phyloP scores from a whole-genome alignment of 2,329 filamentous ascomycete genomes.

The Chrysosphaeria jannelii region DNA sequence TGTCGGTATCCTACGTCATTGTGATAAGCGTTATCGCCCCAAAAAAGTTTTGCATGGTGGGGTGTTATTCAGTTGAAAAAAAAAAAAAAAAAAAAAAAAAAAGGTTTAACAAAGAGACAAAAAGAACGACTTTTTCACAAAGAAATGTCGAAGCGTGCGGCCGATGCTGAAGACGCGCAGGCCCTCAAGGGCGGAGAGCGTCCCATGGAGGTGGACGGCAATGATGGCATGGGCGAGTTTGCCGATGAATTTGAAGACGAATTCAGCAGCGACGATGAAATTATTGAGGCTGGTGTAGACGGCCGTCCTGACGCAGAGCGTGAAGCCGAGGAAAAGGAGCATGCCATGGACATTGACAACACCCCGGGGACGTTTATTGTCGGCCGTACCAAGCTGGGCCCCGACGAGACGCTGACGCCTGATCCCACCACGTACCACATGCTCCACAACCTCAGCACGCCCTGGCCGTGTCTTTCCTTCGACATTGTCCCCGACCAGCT shows the following conservation, averaged over 20 bases:
- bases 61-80: too few species aligned
- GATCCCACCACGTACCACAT: conserved; percentile 93
- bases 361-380: conserved; percentile 74
- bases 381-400: conserved; percentile 67
- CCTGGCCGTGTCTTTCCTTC: conserved; percentile 92
- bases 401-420: conserved; percentile 70
- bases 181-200: conserved; percentile 30
- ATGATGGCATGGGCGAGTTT: conserved; percentile 45
- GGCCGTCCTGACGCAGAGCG: conserved; percentile 75
- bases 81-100: neutral
- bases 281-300: conserved; percentile 81
- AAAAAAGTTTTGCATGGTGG: neutral
- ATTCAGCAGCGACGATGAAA: conserved; percentile 63
- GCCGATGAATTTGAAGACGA: conserved; percentile 90
- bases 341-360: conserved; percentile 50
- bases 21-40: conserved; percentile 1
- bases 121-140: too few species aligned
- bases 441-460: conserved; percentile 78
- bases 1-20: too few species aligned
- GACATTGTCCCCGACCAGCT: conserved; percentile 68
- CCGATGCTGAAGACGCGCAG: conserved; percentile 4
- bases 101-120: neutral
- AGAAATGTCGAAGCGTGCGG: conserved; percentile 5
- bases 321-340: conserved; percentile 60
- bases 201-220: conserved; percentile 35